phyloP scores from a whole-genome alignment of 179 eudicot genomes.

The Amaranthus tricolor region DNA sequence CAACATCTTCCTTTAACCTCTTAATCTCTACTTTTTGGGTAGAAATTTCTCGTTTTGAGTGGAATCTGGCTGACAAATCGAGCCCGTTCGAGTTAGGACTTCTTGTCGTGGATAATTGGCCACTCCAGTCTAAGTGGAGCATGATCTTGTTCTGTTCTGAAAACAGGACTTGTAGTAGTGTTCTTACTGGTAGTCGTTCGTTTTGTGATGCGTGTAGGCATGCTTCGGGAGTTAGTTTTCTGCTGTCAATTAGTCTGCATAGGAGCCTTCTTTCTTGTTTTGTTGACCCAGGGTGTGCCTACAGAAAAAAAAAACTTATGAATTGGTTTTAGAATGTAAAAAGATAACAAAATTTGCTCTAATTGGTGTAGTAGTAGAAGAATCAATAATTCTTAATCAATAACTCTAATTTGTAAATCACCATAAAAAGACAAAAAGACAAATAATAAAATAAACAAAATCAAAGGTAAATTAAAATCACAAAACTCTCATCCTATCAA shows the following conservation, averaged over 20 bases:
- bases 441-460: too few species aligned
- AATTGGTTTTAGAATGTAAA: too few species aligned
- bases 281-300: conserved; percentile 67
- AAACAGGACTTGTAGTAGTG: conserved; percentile 71
- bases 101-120: conserved; percentile 37
- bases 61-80: conserved; percentile 44
- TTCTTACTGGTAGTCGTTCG: conserved; percentile 72
- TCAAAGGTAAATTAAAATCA: too few species aligned
- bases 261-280: conserved; percentile 70
- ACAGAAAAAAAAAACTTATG: background rate
- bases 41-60: conserved; percentile 47
- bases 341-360: too few species aligned
- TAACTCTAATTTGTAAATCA: too few species aligned
- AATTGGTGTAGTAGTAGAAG: too few species aligned
- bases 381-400: too few species aligned
- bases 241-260: conserved; percentile 58
- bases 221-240: conserved; percentile 81
- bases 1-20: conserved; percentile 59
- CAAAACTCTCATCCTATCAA: too few species aligned
- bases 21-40: conserved; percentile 55
- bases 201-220: conserved; percentile 77
- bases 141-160: conserved; percentile 65
- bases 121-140: conserved; percentile 60
- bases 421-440: too few species aligned
- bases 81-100: conserved; percentile 33